Evolutionary conservation across 2,329 filamentous ascomycete genomes (phyloP).

Genomic region (Claviceps sorghi): DNA sequence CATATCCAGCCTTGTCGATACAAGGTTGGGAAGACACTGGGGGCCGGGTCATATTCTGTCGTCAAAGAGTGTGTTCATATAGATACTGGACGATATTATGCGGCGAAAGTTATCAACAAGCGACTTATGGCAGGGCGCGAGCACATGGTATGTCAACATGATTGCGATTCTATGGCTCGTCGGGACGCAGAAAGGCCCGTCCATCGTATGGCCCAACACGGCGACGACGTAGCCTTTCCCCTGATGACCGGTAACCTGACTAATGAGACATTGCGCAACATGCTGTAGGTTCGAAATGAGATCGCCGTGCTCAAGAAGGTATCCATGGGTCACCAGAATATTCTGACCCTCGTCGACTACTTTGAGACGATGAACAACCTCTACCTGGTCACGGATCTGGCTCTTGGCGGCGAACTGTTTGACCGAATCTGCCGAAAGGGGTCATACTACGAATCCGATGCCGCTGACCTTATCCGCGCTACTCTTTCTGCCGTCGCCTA

Average conservation of each 20-base stretch:
- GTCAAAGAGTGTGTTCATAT: conserved; percentile 99
- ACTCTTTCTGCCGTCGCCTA: conserved; percentile 97
- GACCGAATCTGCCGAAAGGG: conserved; percentile 98
- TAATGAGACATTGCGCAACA: background rate
- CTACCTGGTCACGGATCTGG: conserved; percentile 93
- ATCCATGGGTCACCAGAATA: conserved; percentile 98
- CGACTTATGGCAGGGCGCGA: conserved; percentile 91
- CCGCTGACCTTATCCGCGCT: conserved; percentile 84
- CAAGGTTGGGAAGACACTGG: conserved; percentile 96
- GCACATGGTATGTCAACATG: conserved; percentile 62
- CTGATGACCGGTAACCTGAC: no score
- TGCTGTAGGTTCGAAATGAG: conserved; percentile 72
- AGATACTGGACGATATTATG: conserved; percentile 94
- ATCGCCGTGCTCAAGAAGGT: conserved; percentile 94
- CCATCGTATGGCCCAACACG: background rate
- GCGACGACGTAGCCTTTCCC: background rate
- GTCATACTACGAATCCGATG: conserved; percentile 95
- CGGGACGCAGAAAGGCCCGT: background rate
- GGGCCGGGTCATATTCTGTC: conserved; percentile 92
- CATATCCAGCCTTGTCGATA: conserved; percentile 92
- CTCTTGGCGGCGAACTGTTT: conserved; percentile 90
- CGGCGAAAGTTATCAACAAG: conserved; percentile 99
- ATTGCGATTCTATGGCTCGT: background rate
- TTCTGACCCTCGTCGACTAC: conserved; percentile 93
- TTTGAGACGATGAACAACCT: conserved; percentile 99